Evolutionary conservation across 257 asterid species (phyloP).

Genomic region (Paraleonurus japonicus): DNA sequence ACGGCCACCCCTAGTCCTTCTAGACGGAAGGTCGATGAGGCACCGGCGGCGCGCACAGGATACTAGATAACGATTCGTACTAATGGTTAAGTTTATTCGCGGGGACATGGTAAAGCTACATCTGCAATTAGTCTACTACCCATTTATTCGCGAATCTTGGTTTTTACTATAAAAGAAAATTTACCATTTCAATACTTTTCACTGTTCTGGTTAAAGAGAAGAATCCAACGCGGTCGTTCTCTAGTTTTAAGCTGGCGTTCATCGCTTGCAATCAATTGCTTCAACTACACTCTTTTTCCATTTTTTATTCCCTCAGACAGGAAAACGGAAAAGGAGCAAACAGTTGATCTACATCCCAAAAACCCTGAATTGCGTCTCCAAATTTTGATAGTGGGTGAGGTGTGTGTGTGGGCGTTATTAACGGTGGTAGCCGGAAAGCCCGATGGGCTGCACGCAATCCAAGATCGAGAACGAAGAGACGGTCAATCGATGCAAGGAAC

Average conservation of each 20-base stretch:
- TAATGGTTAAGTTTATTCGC: background rate
- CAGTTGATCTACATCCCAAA: slow-evolving; percentile 26
- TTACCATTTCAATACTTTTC: slow-evolving; percentile 1
- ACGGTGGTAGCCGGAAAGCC: background rate
- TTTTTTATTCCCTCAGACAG: slow-evolving; percentile 17
- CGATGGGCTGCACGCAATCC: slow-evolving; percentile 90
- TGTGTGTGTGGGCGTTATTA: background rate
- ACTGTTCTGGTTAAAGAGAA: slow-evolving; percentile 25
- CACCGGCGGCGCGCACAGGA: slow-evolving; percentile 27
- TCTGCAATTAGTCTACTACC: background rate
- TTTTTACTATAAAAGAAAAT: background rate
- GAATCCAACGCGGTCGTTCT: slow-evolving; percentile 28
- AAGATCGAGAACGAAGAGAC: slow-evolving; percentile 94
- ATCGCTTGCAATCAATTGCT: slow-evolving; percentile 27
- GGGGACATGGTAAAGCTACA: background rate
- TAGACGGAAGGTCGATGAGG: slow-evolving; percentile 10
- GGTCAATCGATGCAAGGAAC: slow-evolving; percentile 86
- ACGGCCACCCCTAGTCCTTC: too few species aligned
- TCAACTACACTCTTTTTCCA: slow-evolving; percentile 25
- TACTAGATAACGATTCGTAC: background rate
- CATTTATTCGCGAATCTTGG: slow-evolving; percentile 20
- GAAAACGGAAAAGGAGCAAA: background rate
- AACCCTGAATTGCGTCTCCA: slow-evolving; percentile 20
- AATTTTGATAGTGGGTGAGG: background rate
- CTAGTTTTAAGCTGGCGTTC: background rate